These are phyloP conservation scores for Cordyceps farinosa DNA, from an alignment of 2,329 filamentous ascomycete genomes.

Conservation along the genomic window DNA sequence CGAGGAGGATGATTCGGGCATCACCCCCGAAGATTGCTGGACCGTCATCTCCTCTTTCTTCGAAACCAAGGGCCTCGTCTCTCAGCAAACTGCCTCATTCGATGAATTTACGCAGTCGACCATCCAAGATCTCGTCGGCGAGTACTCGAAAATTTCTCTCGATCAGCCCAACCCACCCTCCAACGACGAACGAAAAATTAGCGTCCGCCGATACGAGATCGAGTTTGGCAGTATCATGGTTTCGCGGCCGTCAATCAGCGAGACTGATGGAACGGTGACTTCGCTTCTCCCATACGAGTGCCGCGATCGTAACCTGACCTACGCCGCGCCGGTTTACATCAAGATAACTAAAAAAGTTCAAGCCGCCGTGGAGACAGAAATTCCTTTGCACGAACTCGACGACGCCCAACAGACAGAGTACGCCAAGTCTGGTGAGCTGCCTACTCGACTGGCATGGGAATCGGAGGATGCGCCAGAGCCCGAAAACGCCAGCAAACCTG, in stretches of 20 bases:
- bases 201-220: constrained; percentile 89
- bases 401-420: constrained; percentile 57
- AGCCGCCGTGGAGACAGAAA: constrained; percentile 72
- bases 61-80: constrained; percentile 90
- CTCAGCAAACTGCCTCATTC: constrained; percentile 97
- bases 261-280: constrained; percentile 84
- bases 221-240: constrained; percentile 89
- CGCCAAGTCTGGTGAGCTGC: constrained; percentile 52
- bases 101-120: constrained; percentile 94
- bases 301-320: constrained; percentile 91
- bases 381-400: constrained; percentile 65
- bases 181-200: constrained; percentile 72
- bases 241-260: constrained; percentile 84
- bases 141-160: constrained; percentile 87
- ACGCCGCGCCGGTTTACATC: constrained; percentile 86
- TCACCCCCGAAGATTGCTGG: constrained; percentile 98
- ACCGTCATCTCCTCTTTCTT: constrained; percentile 97
- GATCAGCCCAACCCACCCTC: constrained; percentile 84
- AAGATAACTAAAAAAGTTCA: constrained; percentile 82
- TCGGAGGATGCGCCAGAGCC: constrained; percentile 52
- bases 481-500: constrained; percentile 49
- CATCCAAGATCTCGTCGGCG: constrained; percentile 90
- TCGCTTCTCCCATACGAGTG: constrained; percentile 92
- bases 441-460: constrained; percentile 58
- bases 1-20: constrained; percentile 63